A percentile compares a stretch with the other conserved stretches of the same genome.
Conservation (phyloP, 257 asterid genomes). For the Mitragyna speciosa region DNA sequence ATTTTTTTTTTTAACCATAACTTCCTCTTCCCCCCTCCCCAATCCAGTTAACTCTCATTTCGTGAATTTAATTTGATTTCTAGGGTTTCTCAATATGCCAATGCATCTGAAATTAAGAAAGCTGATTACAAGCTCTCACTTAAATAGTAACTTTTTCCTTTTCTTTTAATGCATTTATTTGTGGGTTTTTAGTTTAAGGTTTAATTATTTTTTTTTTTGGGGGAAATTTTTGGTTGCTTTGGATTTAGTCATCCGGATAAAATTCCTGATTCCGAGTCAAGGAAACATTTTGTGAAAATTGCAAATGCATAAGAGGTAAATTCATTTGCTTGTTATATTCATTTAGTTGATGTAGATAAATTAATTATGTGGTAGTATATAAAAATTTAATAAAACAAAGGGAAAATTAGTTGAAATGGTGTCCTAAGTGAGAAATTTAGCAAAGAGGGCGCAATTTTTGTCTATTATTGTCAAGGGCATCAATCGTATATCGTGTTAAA, state of each 20-base stretch:
- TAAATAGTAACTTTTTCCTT: slow-evolving; percentile 47
- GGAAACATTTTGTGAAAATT: slow-evolving; percentile 69
- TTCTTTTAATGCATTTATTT: background rate
- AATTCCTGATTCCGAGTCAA: slow-evolving; percentile 89
- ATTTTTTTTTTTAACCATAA: background rate
- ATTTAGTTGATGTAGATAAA: background rate
- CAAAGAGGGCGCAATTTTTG: too few relatives aligned
- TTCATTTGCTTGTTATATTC: background rate
- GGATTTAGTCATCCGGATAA: slow-evolving; percentile 83
- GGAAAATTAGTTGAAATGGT: too few relatives aligned
- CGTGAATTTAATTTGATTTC: slow-evolving; percentile 2
- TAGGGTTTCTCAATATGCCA: slow-evolving; percentile 51
- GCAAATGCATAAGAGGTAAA: slow-evolving; percentile 95
- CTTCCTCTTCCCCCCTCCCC: too few relatives aligned
- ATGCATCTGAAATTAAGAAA: slow-evolving; percentile 49
- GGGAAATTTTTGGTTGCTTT: background rate
- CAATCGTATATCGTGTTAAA: too few relatives aligned
- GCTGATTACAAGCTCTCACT: slow-evolving; percentile 69
- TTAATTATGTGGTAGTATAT: too few relatives aligned
- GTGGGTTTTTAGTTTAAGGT: background rate
- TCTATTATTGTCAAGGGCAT: too few relatives aligned
- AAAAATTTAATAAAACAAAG: too few relatives aligned
- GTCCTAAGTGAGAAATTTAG: too few relatives aligned
- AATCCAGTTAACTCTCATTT: too few relatives aligned
- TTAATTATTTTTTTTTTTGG: slow-evolving; percentile 2